A percentile compares a stretch with the other conserved stretches of the same genome.
Evolutionary conservation across 1,284 basidiomycete species (phyloP).

Genomic region (Sanghuangporus weigelae): DNA sequence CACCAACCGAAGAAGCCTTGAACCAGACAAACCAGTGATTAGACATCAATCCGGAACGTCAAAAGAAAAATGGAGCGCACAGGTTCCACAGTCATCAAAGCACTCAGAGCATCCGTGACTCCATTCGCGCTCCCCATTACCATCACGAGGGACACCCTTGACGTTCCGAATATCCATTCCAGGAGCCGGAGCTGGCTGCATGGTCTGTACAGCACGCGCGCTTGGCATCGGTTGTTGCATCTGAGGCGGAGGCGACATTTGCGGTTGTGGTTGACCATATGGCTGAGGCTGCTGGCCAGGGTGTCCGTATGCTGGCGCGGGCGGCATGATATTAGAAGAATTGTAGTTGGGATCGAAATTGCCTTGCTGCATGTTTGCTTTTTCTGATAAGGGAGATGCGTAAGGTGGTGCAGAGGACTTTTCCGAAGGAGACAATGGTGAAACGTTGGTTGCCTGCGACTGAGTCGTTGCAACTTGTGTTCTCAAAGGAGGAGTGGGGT

Average conservation of each 20-base stretch:
- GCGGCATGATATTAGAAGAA: background rate
- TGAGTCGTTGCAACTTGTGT: background rate
- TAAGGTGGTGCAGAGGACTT: background rate
- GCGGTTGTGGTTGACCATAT: background rate
- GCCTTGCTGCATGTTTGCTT: background rate
- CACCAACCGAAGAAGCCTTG: slow-evolving; percentile 8
- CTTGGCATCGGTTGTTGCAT: background rate
- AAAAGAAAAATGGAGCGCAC: slow-evolving; percentile 16
- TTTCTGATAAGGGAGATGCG: background rate
- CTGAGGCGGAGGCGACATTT: background rate
- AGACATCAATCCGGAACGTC: background rate
- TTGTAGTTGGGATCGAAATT: background rate
- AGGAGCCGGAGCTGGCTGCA: slow-evolving; percentile 15
- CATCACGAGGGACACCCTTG: slow-evolving; percentile 34
- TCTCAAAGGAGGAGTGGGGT: background rate
- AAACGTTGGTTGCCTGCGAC: background rate
- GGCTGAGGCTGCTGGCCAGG: background rate
- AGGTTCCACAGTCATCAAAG: slow-evolving; percentile 31
- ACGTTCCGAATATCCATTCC: slow-evolving; percentile 28
- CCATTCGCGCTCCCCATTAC: slow-evolving; percentile 40
- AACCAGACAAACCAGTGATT: background rate
- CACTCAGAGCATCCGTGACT: slow-evolving; percentile 38
- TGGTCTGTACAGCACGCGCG: background rate
- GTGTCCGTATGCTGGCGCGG: background rate
- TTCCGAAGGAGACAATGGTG: background rate